Evolutionary conservation across 2,329 filamentous ascomycete species (phyloP).

Genomic region (Calycina herbarum): DNA sequence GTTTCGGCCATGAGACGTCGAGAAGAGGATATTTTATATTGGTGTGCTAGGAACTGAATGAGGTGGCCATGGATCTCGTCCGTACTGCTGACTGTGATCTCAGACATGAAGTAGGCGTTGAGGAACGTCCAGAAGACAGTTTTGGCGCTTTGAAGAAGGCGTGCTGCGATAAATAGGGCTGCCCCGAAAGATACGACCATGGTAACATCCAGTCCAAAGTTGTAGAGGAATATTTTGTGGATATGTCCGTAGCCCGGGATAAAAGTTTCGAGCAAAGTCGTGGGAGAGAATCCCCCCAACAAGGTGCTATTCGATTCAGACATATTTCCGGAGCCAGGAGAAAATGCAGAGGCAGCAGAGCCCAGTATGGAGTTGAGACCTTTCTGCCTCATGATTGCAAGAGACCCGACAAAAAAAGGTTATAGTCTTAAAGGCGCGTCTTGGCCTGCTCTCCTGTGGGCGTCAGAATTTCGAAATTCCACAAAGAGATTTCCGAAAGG

Average conservation of each 20-base stretch:
- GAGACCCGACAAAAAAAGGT: conserved; percentile 3
- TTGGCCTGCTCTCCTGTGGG: neutral
- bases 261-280: conserved; percentile 35
- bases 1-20: conserved; percentile 57
- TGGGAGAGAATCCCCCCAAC: conserved; percentile 22
- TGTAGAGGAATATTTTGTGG: conserved; percentile 34
- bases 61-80: conserved; percentile 60
- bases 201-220: conserved; percentile 36
- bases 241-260: conserved; percentile 37
- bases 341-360: conserved; percentile 24
- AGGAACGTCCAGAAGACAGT: conserved; percentile 41
- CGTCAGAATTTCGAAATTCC: neutral
- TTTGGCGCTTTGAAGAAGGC: conserved; percentile 42
- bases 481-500: neutral
- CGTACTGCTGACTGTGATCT: conserved; percentile 52
- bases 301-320: conserved; percentile 15
- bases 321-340: conserved; percentile 14
- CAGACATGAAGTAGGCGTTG: conserved; percentile 50
- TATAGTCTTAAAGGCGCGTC: neutral
- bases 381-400: conserved; percentile 21
- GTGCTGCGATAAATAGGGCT: conserved; percentile 44
- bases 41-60: conserved; percentile 57
- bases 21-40: conserved; percentile 52
- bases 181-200: conserved; percentile 32
- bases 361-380: conserved; percentile 21